Percentiles rank a stretch among this genome's conserved stretches.
These are phyloP conservation scores for Otatea glauca DNA, from an alignment of 176 grass and related monocot genomes.

Conservation along the genomic window DNA sequence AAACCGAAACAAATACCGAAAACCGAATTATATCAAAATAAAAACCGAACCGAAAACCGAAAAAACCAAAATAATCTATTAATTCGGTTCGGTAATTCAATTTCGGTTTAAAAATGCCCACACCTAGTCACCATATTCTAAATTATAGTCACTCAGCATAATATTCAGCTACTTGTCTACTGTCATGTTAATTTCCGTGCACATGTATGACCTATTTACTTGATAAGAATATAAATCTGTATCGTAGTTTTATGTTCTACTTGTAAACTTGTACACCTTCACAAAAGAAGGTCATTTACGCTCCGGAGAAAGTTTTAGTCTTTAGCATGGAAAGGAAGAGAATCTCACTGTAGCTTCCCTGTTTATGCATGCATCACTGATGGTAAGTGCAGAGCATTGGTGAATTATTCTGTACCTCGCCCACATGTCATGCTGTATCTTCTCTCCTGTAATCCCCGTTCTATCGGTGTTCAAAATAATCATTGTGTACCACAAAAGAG, in stretches of 20 bases:
- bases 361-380: not conserved
- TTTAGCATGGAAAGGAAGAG: constrained; percentile 13
- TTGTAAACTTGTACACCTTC: not conserved
- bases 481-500: not conserved
- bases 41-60: too few species aligned
- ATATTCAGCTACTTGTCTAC: not conserved
- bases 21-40: too few species aligned
- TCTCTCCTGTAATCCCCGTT: not conserved
- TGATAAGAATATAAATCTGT: not conserved
- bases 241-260: not conserved
- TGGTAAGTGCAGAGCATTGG: not conserved
- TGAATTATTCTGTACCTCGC: not conserved
- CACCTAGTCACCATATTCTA: not conserved
- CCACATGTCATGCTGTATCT: constrained; percentile 5
- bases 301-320: not conserved
- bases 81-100: too few species aligned
- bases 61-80: too few species aligned
- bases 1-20: too few species aligned
- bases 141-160: not conserved
- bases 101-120: too few species aligned
- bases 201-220: not conserved
- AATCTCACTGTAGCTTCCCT: constrained; percentile 25
- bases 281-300: not conserved
- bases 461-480: not conserved
- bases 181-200: not conserved